Base-by-base conservation (phyloP, 768 basidiomycete species). In the Auricularia heimuer region DNA sequence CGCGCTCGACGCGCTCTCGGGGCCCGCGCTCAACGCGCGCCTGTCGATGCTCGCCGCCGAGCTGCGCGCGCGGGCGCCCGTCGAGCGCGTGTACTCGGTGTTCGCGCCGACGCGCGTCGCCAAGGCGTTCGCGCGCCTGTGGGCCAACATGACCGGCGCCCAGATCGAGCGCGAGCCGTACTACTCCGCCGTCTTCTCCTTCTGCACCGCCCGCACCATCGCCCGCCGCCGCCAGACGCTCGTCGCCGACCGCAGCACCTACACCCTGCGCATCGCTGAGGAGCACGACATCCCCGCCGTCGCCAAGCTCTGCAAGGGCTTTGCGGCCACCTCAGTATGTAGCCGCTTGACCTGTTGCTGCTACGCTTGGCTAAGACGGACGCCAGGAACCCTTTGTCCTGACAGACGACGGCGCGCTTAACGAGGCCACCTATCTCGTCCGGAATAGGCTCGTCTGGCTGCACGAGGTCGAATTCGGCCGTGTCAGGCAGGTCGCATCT, bases 161-260 rank as follows among this genome's bases (percentile, higher is more conserved):
- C 65, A 68, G 3, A 56, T 70, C 37, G 71, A 77, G 45, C 39
- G 65, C 1, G 70, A 77, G 0, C 82, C 82, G 21, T 90, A 89
- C 70, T 90, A 91, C 66, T 79, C 80, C 33, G 85, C 89, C 0
- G 82, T 75, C 56, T 78, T 87, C 63, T 76, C 82, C 24, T 82
- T 78, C 68, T 85, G 86, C 73, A 87, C 85, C 2, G 68, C 54
- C 6, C 42, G 71, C 16, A 81, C 83, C 1, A 71, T 83, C 67
- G 71, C 69, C 33, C 71, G 71, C 29, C 64, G 61, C 12, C 42
- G 61, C 11, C 36, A 21, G 21, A 33, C 21, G 7, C 18, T 44
- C 11, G 24, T 44, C 21, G 35, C 34, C 35, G 36, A 29, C 34
- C 18, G 66, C 29, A 29, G 29, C 66, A 12, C 42, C 6, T 64